phyloP scores from a whole-genome alignment of 306 rosid genomes.

The Quercus agrifolia region DNA sequence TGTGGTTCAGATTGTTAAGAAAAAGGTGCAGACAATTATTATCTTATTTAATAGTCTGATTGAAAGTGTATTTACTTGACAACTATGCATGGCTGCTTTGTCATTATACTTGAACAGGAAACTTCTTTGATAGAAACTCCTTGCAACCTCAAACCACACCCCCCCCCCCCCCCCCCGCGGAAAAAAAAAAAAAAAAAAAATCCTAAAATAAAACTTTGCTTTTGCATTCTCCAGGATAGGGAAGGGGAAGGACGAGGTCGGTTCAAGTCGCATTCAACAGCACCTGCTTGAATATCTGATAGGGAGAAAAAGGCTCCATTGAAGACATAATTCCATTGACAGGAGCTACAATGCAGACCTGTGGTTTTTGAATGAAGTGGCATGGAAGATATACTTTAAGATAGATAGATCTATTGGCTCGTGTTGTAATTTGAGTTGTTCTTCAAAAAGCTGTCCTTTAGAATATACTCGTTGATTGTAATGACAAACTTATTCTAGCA shows the following conservation, averaged over 20 bases:
- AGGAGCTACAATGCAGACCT: constrained; percentile 3
- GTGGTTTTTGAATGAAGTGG: constrained; percentile 20
- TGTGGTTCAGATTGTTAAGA: constrained; percentile 97
- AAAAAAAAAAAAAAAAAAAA: too few relatives aligned
- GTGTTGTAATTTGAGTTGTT: constrained; percentile 29
- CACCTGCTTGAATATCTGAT: constrained; percentile 90
- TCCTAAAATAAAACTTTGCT: not conserved
- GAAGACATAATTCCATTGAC: constrained; percentile 43
- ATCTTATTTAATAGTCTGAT: constrained; percentile 3
- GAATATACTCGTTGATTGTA: too few relatives aligned
- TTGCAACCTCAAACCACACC: not conserved
- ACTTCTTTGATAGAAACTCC: not conserved
- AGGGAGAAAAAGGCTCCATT: constrained; percentile 98
- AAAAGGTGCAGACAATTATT: constrained; percentile 59
- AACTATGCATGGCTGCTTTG: not conserved
- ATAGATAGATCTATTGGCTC: constrained; percentile 15
- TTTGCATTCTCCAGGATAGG: constrained; percentile 55
- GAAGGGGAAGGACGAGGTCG: constrained; percentile 95
- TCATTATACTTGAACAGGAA: not conserved
- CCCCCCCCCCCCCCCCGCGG: not conserved
- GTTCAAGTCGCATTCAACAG: constrained; percentile 84
- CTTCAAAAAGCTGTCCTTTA: too few relatives aligned
- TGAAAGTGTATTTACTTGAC: not conserved
- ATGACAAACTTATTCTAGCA: too few relatives aligned
- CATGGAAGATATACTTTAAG: constrained; percentile 8